Conservation (phyloP, 352 stramenopile genomes). For the Pythium scleroteichum region DNA sequence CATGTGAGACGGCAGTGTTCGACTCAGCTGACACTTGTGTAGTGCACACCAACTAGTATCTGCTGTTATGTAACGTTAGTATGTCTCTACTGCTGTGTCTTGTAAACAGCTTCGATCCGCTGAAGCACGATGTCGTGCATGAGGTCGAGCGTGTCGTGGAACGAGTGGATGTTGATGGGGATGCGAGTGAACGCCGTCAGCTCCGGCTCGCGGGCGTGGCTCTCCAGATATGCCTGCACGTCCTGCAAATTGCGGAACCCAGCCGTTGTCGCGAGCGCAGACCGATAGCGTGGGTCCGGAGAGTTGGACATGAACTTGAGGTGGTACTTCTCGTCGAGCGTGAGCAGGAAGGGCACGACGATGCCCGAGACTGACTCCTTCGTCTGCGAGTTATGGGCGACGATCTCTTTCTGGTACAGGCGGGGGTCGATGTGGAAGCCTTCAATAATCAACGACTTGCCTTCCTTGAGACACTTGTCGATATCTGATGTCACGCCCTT, state of each 20-base stretch:
- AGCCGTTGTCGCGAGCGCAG: constrained; percentile 41
- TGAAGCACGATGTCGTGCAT: constrained; percentile 86
- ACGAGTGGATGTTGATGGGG: constrained; percentile 82
- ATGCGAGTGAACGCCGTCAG: constrained; percentile 76
- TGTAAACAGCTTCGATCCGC: constrained; percentile 80
- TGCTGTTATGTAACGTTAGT: not conserved
- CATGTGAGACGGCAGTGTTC: constrained; percentile 12
- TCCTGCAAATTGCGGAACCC: constrained; percentile 78
- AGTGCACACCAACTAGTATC: not conserved
- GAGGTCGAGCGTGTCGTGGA: constrained; percentile 82
- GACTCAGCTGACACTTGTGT: constrained; percentile 2
- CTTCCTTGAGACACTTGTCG: constrained; percentile 88
- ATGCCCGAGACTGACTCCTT: constrained; percentile 61
- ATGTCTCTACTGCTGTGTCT: constrained; percentile 18
- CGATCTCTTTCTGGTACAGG: constrained; percentile 79
- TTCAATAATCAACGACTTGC: constrained; percentile 89
- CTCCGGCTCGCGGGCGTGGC: constrained; percentile 42
- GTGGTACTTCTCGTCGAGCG: constrained; percentile 58
- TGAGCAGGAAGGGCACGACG: constrained; percentile 67
- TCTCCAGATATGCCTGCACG: constrained; percentile 75
- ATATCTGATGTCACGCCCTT: constrained; percentile 85
- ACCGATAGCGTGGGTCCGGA: constrained; percentile 81
- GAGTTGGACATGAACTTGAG: constrained; percentile 80
- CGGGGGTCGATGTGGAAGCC: constrained; percentile 86
- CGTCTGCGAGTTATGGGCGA: constrained; percentile 26